Percentiles rank a stretch among this genome's conserved stretches.
Evolutionary conservation across 2,329 filamentous ascomycete genomes (phyloP).

Genomic region (Corynespora cassiicola): DNA sequence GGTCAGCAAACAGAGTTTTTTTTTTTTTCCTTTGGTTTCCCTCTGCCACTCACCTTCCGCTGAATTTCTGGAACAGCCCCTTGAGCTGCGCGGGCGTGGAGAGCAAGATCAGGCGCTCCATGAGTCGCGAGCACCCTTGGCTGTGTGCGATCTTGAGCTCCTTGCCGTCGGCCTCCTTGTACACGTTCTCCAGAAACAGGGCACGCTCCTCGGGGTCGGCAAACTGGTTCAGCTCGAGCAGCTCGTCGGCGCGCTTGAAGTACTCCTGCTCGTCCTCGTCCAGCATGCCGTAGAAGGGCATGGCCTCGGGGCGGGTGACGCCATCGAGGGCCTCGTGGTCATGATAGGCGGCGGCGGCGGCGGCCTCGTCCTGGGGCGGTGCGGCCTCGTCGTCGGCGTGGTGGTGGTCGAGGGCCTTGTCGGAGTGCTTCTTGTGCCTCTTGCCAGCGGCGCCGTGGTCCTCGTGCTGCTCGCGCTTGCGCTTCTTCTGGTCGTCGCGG

Average conservation of each 20-base stretch:
- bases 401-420: constrained; percentile 16
- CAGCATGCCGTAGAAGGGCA: constrained; percentile 90
- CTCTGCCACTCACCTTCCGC: constrained; percentile 70
- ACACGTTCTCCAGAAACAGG: constrained; percentile 76
- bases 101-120: constrained; percentile 88
- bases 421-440: constrained; percentile 25
- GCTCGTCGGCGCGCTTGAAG: constrained; percentile 86
- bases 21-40: no score
- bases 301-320: constrained; percentile 57
- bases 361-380: constrained; percentile 22
- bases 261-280: constrained; percentile 95
- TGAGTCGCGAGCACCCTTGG: constrained; percentile 90
- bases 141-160: constrained; percentile 96
- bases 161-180: constrained; percentile 85
- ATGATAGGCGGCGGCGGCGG: no score
- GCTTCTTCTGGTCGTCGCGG: constrained; percentile 58
- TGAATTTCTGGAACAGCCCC: constrained; percentile 83
- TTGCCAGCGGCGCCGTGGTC: constrained; percentile 44
- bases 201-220: constrained; percentile 67
- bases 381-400: constrained; percentile 23
- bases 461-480: constrained; percentile 57
- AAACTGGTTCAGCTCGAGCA: constrained; percentile 91
- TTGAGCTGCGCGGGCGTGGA: constrained; percentile 84
- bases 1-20: constrained; percentile 20
- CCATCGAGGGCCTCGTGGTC: constrained; percentile 36